Conservation (phyloP, 805 yeast genomes). For the Brettanomyces anomalus region DNA sequence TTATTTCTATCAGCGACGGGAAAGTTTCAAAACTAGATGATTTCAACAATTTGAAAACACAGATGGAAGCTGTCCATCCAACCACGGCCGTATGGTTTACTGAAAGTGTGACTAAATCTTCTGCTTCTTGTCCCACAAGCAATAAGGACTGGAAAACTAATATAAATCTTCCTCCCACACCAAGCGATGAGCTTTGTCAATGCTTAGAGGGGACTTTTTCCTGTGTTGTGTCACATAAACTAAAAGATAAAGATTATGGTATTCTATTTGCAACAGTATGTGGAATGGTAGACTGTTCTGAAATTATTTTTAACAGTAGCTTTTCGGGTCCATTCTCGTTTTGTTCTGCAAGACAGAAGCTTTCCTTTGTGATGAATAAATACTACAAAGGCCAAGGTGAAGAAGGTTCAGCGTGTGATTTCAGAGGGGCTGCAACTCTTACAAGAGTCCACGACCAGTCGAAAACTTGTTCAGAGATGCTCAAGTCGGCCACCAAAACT, state of each 20-base stretch:
- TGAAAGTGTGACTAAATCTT: slow-evolving; percentile 27
- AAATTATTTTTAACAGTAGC: slow-evolving; percentile 51
- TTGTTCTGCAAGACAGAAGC: slow-evolving; percentile 64
- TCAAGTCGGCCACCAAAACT: slow-evolving; percentile 31
- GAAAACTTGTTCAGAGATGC: slow-evolving; percentile 39
- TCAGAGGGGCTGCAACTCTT: slow-evolving; percentile 59
- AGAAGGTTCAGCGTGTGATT: slow-evolving; percentile 52
- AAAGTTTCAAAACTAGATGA: slow-evolving; percentile 53
- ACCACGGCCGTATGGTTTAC: slow-evolving; percentile 28
- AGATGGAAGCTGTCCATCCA: slow-evolving; percentile 47
- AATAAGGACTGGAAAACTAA: slow-evolving; percentile 59
- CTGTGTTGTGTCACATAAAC: slow-evolving; percentile 53
- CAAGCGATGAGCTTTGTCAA: slow-evolving; percentile 54
- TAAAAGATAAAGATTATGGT: slow-evolving; percentile 45
- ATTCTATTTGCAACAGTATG: slow-evolving; percentile 53
- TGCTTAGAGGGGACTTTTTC: slow-evolving; percentile 44
- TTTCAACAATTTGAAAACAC: slow-evolving; percentile 45
- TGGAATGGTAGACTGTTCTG: slow-evolving; percentile 49
- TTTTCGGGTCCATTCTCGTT: slow-evolving; percentile 63
- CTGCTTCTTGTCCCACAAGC: slow-evolving; percentile 40
- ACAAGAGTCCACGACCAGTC: slow-evolving; percentile 31
- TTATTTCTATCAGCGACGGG: slow-evolving; percentile 45
- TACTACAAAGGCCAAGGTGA: slow-evolving; percentile 46
- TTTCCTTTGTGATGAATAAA: slow-evolving; percentile 55
- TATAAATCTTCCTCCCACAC: slow-evolving; percentile 68